Percentiles rank a stretch among this genome's conserved stretches.
Evolutionary conservation across 2,329 filamentous ascomycete genomes (phyloP).

Genomic region (Lecanicillium sp.): DNA sequence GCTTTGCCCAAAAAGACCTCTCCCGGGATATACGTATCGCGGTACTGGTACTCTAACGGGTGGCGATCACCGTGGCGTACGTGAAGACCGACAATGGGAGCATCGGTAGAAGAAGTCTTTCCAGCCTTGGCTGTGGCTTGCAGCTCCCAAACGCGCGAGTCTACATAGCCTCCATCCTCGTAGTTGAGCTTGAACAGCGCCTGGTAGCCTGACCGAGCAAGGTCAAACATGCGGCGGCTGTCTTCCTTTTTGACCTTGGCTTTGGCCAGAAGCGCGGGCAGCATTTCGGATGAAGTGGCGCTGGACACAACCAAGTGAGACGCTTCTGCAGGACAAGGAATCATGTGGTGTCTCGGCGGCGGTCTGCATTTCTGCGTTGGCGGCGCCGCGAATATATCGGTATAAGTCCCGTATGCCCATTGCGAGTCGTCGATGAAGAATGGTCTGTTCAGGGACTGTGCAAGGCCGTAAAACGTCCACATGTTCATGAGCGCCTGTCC

Average conservation of each 20-base stretch:
- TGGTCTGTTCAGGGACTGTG: conserved; percentile 60
- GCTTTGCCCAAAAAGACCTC: conserved; percentile 58
- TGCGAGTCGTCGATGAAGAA: conserved; percentile 82
- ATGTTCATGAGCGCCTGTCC: conserved; percentile 69
- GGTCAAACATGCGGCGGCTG: conserved; percentile 45
- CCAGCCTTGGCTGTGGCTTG: conserved; percentile 34
- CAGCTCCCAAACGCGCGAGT: conserved; percentile 48
- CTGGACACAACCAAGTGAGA: conserved; percentile 67
- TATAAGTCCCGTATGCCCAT: conserved; percentile 75
- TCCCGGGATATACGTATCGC: conserved; percentile 68
- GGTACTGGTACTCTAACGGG: conserved; percentile 69
- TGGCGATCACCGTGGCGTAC: conserved; percentile 74
- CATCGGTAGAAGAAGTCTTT: conserved; percentile 28
- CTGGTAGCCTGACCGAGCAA: conserved; percentile 63
- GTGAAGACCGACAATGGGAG: conserved; percentile 57
- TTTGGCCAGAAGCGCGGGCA: conserved; percentile 44
- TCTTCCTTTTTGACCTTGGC: conserved; percentile 18
- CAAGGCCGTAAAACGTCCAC: conserved; percentile 78
- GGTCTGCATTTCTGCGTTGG: conserved; percentile 58
- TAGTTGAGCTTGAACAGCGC: conserved; percentile 62
- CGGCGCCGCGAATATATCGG: conserved; percentile 61
- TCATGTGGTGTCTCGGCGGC: conserved; percentile 65
- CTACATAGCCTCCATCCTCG: conserved; percentile 59
- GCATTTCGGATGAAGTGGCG: conserved; percentile 55
- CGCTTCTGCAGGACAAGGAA: conserved; percentile 71